These are phyloP conservation scores for Starmera amethionina DNA, from an alignment of 805 yeast genomes.

Conservation along the genomic window DNA sequence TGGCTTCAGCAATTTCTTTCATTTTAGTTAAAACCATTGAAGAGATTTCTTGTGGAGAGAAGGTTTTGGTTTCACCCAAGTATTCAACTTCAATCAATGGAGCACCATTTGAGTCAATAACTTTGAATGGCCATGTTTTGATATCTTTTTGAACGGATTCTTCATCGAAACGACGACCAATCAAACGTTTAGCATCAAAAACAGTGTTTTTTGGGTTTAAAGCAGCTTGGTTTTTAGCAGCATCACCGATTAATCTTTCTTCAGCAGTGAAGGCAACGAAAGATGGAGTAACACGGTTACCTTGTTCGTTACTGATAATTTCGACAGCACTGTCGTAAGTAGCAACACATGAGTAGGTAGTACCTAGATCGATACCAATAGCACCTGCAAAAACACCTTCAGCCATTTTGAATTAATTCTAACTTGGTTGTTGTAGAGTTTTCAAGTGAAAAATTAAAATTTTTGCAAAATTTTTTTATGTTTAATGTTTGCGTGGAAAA, in stretches of 20 bases:
- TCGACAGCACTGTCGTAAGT: slow-evolving; percentile 70
- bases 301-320: slow-evolving; percentile 75
- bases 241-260: slow-evolving; percentile 75
- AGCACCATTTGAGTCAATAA: slow-evolving; percentile 52
- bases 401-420: slow-evolving; percentile 47
- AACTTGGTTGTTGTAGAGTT: too few relatives aligned
- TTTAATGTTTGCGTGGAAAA: neutral
- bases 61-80: slow-evolving; percentile 58
- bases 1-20: slow-evolving; percentile 76
- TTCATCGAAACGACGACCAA: slow-evolving; percentile 71
- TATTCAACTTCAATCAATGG: slow-evolving; percentile 65
- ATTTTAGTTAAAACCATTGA: slow-evolving; percentile 73
- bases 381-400: slow-evolving; percentile 99
- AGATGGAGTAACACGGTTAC: slow-evolving; percentile 79
- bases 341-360: slow-evolving; percentile 76
- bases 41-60: slow-evolving; percentile 69
- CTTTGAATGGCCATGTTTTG: slow-evolving; percentile 84
- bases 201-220: slow-evolving; percentile 70
- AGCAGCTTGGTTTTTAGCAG: slow-evolving; percentile 80
- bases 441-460: too few relatives aligned
- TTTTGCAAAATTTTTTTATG: neutral
- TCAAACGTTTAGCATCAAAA: slow-evolving; percentile 76
- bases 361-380: slow-evolving; percentile 98
- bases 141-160: slow-evolving; percentile 77
- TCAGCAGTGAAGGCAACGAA: slow-evolving; percentile 73